phyloP scores from a whole-genome alignment of 1,139 yeast genomes.

The Debaryomyces nepalensis region DNA sequence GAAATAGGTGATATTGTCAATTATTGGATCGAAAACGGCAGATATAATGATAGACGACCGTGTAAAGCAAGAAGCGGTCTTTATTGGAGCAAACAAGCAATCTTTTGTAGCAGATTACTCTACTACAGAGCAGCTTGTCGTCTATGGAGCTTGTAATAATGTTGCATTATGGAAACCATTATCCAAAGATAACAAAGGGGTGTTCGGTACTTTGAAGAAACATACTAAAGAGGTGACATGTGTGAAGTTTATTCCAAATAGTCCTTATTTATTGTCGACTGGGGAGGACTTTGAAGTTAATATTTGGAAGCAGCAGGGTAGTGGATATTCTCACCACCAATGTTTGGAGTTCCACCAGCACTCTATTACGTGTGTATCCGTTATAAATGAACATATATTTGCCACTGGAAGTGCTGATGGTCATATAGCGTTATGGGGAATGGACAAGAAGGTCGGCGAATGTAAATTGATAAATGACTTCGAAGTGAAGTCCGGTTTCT shows the following conservation, averaged over 20 bases:
- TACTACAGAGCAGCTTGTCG: conserved; percentile 47
- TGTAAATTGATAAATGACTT: conserved; percentile 40
- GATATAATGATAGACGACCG: conserved; percentile 4
- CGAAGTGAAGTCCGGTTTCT: conserved; percentile 53
- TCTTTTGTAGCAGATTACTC: conserved; percentile 67
- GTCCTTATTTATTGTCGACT: conserved; percentile 57
- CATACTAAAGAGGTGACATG: conserved; percentile 63
- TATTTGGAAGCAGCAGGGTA: conserved; percentile 54
- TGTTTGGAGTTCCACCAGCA: conserved; percentile 43
- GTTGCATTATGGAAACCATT: conserved; percentile 78
- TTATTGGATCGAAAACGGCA: not conserved
- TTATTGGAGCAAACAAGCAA: conserved; percentile 82
- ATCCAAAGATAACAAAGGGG: conserved; percentile 46
- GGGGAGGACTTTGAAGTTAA: conserved; percentile 67
- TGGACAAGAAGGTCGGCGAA: conserved; percentile 18
- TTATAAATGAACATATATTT: conserved; percentile 39
- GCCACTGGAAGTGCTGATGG: conserved; percentile 76
- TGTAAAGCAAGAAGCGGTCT: conserved; percentile 55
- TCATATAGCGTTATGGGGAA: conserved; percentile 53
- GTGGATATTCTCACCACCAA: conserved; percentile 33
- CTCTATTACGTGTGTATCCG: conserved; percentile 57
- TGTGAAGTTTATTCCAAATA: conserved; percentile 57
- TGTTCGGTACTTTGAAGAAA: conserved; percentile 57
- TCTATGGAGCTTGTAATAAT: conserved; percentile 77
- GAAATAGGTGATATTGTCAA: not conserved